phyloP scores from a whole-genome alignment of 169 alveolate genomes.

The Plasmodium cynomolgi region DNA sequence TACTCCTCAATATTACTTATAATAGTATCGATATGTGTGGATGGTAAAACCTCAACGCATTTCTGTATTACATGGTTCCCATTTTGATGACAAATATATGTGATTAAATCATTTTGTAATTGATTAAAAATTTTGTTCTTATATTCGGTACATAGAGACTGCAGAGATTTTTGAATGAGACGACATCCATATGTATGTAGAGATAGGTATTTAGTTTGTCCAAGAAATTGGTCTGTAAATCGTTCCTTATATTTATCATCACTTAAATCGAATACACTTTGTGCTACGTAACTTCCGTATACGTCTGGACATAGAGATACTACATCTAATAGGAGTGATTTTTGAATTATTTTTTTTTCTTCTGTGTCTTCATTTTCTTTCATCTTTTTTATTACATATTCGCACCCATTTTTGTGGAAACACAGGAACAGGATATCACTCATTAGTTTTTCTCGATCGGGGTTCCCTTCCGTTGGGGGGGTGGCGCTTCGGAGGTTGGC shows the following conservation, averaged over 20 bases:
- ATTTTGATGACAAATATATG: slow-evolving; percentile 70
- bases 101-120: slow-evolving; percentile 42
- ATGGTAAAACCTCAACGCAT: slow-evolving; percentile 70
- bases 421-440: slow-evolving; percentile 56
- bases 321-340: slow-evolving; percentile 58
- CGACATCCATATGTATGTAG: slow-evolving; percentile 75
- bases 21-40: slow-evolving; percentile 34
- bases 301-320: slow-evolving; percentile 59
- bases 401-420: slow-evolving; percentile 71
- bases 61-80: slow-evolving; percentile 76
- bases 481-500: background rate
- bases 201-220: slow-evolving; percentile 34
- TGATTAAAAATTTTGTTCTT: slow-evolving; percentile 58
- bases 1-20: slow-evolving; percentile 54
- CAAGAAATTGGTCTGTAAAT: slow-evolving; percentile 45
- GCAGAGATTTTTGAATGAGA: slow-evolving; percentile 70
- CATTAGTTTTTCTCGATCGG: slow-evolving; percentile 32
- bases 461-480: background rate
- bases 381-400: slow-evolving; percentile 53
- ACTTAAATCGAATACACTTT: slow-evolving; percentile 54
- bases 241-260: slow-evolving; percentile 55
- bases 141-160: slow-evolving; percentile 49
- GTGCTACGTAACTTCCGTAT: slow-evolving; percentile 76
- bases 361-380: slow-evolving; percentile 39
- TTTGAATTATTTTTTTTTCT: slow-evolving; percentile 31